Base-by-base conservation (phyloP, 257 asterid species). In the Primulina eburnea region DNA sequence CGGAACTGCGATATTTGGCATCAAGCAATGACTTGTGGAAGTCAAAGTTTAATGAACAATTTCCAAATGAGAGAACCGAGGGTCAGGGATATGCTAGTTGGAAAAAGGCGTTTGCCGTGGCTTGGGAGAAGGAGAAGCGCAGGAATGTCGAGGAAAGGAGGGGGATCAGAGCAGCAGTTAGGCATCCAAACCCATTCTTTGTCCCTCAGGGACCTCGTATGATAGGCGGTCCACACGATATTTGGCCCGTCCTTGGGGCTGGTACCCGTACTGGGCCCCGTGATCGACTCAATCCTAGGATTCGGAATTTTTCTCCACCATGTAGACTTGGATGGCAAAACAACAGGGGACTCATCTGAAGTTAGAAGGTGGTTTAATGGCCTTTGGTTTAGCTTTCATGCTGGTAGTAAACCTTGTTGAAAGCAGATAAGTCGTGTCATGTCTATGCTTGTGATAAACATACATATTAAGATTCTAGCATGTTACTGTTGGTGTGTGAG, bases 11-110 rank as follows among this genome's bases (percentile, higher is more conserved):
- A 26, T 84, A 88, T 66, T 29, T 94, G 77, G 84, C 76, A 0
- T 88, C 97, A 6, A 85, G 79, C 8, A 89, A 94, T 64, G 92
- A 89, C 69, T 71, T 94, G 73, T 94, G 99, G 99, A 84, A 75
- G 85, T 66, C 77, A 72, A 94, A 86, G 76, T 86, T 67, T 40
- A 38, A 2, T 50, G 89, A 86, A 78, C 85, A 87, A 69, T 86
- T 89, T 50, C 78, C 83, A 16, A 71, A 61, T 5, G 71, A 21
- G 47, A 60, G 21, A 11, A 68, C 67, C 0, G 82, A 67, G 50
- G 30, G 30, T 28, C 30, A 28, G 4, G 84, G 62, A 29, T 71
- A 78, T 1, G 64, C 81, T 33, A 78, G 77, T 68, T 93, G 97
- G 99, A 93, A 87, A 78, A 79, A 70, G 63, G 88, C 81, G 18